These are phyloP conservation scores for Aspergillus caelatus DNA, from an alignment of 2,329 filamentous ascomycete species.

Conservation along the genomic window DNA sequence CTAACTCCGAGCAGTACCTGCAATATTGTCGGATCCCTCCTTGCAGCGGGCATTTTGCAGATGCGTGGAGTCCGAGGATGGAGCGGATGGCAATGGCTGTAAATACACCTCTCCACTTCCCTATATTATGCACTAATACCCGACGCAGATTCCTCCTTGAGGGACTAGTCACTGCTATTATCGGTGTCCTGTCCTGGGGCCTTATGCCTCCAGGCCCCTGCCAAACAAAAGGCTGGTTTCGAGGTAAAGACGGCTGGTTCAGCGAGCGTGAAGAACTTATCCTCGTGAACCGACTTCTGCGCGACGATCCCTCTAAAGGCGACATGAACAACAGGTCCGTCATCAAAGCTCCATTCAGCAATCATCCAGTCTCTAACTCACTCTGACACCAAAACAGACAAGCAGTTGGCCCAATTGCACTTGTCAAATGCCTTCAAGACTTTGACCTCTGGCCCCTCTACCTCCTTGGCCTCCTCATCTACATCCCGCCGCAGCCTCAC, in stretches of 20 bases:
- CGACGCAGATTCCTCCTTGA: conserved; percentile 11
- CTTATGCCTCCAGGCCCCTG: conserved; percentile 6
- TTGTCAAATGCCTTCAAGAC: conserved; percentile 49
- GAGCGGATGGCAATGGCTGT: conserved; percentile 36
- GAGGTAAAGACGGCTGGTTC: conserved; percentile 8
- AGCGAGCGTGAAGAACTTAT: neutral
- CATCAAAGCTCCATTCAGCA: neutral
- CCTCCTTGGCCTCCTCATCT: conserved; percentile 55
- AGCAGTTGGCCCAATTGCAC: neutral
- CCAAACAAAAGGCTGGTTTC: conserved; percentile 7
- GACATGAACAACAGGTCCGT: conserved; percentile 1
- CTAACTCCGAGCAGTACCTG: conserved; percentile 13
- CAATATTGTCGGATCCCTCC: conserved; percentile 43
- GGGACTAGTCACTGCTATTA: neutral
- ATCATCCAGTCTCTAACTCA: neutral
- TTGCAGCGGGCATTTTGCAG: conserved; percentile 44
- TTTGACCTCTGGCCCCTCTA: conserved; percentile 64
- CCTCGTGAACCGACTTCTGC: conserved; percentile 1
- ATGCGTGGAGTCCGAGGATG: conserved; percentile 32
- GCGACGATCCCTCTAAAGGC: conserved; percentile 3
- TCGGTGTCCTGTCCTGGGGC: conserved; percentile 48
- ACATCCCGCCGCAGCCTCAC: conserved; percentile 55
- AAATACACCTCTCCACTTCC: conserved; percentile 20
- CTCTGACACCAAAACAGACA: neutral
- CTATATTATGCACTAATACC: neutral